These are phyloP conservation scores for Murraya koenigii DNA, from an alignment of 345 rosid genomes.

Conservation along the genomic window DNA sequence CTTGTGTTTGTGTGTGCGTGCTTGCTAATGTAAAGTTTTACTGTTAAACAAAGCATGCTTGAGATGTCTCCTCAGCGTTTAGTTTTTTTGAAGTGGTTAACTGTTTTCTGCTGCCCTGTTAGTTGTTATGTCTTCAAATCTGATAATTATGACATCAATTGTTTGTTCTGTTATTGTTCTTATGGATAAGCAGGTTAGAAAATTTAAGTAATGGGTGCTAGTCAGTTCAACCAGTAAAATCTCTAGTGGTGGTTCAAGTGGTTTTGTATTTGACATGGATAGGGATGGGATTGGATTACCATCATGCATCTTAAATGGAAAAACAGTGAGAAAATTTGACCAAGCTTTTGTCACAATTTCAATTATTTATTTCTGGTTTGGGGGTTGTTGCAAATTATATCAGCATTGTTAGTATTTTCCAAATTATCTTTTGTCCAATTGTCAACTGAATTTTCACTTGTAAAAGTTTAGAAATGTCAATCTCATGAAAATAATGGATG, in stretches of 20 bases:
- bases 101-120: not conserved
- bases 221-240: not conserved
- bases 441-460: not conserved
- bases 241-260: too few species aligned
- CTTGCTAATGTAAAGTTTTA: not conserved
- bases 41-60: not conserved
- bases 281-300: too few species aligned
- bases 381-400: too few species aligned
- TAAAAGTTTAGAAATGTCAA: not conserved
- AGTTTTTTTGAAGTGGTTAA: not conserved
- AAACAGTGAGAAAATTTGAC: not conserved
- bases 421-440: not conserved
- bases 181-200: not conserved
- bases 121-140: not conserved
- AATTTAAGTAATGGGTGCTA: not conserved
- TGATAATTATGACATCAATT: not conserved
- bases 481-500: not conserved
- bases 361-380: too few species aligned
- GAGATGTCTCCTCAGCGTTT: not conserved
- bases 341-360: not conserved
- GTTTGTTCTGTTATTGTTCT: not conserved
- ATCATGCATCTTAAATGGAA: not conserved
- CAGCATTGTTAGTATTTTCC: not conserved
- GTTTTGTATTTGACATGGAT: too few species aligned
- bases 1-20: not conserved